Percentiles rank a stretch among this genome's conserved stretches.
These are phyloP conservation scores for Rhodotorula taiwanensis DNA, from an alignment of 768 basidiomycete species.

Conservation along the genomic window DNA sequence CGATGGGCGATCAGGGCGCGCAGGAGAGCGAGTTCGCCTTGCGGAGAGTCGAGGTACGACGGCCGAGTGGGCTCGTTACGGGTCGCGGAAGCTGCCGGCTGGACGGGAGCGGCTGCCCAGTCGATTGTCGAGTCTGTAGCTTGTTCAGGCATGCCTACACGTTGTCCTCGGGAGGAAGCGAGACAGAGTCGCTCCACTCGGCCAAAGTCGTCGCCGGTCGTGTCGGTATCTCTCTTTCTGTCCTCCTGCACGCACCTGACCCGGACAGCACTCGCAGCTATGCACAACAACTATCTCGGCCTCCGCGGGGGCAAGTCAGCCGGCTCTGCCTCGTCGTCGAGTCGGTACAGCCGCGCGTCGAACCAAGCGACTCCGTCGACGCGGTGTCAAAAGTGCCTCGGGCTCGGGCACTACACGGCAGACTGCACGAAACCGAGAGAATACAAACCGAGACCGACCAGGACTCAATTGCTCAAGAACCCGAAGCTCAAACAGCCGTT, in stretches of 20 bases:
- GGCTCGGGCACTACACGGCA: slow-evolving; percentile 23
- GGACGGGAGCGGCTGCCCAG: no score
- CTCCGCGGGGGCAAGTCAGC: neutral
- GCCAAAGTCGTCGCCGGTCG: neutral
- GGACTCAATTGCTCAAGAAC: slow-evolving; percentile 36
- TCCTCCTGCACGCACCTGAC: neutral
- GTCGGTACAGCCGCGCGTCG: neutral
- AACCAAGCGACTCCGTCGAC: slow-evolving; percentile 14
- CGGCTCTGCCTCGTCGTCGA: neutral
- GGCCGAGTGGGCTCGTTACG: no score
- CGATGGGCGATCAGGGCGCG: slow-evolving; percentile 71
- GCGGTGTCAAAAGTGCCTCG: slow-evolving; percentile 28
- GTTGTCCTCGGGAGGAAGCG: neutral
- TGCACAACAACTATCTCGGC: slow-evolving; percentile 24
- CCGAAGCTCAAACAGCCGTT: slow-evolving; percentile 21
- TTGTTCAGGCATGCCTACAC: no score
- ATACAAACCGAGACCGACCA: slow-evolving; percentile 19
- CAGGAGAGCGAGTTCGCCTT: slow-evolving; percentile 80
- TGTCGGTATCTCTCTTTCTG: neutral
- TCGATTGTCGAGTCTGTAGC: no score
- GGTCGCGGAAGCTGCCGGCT: neutral
- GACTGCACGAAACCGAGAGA: slow-evolving; percentile 27
- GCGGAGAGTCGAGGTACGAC: slow-evolving; percentile 54
- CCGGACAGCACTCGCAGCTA: neutral
- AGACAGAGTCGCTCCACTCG: neutral